Evolutionary conservation across 495 filamentous ascomycete species (phyloP).

Genomic region (Talaromyces thailandensis): DNA sequence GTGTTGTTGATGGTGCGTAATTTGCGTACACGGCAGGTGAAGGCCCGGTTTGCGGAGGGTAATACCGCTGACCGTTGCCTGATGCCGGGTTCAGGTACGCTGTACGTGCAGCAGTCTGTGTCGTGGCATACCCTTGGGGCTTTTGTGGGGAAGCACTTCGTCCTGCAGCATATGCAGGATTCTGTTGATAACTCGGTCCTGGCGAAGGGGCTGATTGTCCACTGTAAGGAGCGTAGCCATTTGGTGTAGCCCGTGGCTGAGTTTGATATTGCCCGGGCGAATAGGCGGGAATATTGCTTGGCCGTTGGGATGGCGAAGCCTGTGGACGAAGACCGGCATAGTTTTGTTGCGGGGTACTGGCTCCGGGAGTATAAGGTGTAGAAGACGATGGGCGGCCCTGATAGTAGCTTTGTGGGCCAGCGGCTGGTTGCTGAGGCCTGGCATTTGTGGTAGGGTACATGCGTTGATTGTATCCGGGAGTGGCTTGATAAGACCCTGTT

Average conservation of each 20-base stretch:
- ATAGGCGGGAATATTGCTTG: conserved; percentile 26
- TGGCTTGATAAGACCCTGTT: conserved; percentile 20
- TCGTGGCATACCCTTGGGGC: conserved; percentile 16
- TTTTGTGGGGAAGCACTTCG: conserved; percentile 29
- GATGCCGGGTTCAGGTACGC: conserved; percentile 15
- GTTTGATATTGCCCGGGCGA: conserved; percentile 30
- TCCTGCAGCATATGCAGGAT: conserved; percentile 23
- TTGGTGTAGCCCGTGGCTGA: conserved; percentile 29
- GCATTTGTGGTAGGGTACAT: conserved; percentile 23
- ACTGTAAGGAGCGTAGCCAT: conserved; percentile 30
- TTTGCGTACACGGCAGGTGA: conserved; percentile 19
- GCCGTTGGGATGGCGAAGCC: conserved; percentile 34
- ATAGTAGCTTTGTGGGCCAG: conserved; percentile 31
- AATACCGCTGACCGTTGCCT: conserved; percentile 20
- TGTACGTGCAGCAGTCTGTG: conserved; percentile 13
- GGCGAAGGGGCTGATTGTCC: conserved; percentile 21
- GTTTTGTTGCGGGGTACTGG: conserved; percentile 16
- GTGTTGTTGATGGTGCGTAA: conserved; percentile 14
- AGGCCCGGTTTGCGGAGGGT: conserved; percentile 16
- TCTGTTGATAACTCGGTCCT: conserved; percentile 30
- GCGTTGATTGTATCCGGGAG: conserved; percentile 28
- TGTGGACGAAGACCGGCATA: conserved; percentile 30
- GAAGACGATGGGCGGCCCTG: conserved; percentile 29
- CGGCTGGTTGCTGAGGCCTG: conserved; percentile 21
- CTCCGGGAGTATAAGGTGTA: conserved; percentile 22